Evolutionary conservation across 345 rosid genomes (phyloP).

Genomic region (Moricandia moricandioides): DNA sequence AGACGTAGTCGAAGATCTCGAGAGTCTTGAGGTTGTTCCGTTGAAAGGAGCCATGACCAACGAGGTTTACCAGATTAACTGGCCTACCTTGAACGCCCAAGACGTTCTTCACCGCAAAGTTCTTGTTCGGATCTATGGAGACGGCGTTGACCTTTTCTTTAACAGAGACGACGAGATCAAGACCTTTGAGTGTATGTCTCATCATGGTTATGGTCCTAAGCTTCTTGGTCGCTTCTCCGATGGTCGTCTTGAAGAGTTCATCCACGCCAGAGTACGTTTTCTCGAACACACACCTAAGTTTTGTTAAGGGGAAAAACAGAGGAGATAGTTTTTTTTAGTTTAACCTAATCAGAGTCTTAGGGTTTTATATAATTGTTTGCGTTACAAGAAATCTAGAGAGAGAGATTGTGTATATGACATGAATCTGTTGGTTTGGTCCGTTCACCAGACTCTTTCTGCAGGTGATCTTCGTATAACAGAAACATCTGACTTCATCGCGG

Average conservation of each 20-base stretch:
- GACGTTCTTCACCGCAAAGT: conserved; percentile 47
- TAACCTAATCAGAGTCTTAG: conserved; percentile 2
- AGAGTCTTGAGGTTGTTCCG: conserved; percentile 53
- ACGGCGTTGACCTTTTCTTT: conserved; percentile 85
- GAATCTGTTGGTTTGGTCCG: conserved; percentile 20
- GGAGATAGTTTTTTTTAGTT: not conserved
- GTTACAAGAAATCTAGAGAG: conserved; percentile 14
- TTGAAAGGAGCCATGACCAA: conserved; percentile 86
- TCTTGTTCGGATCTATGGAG: conserved; percentile 76
- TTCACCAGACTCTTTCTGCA: conserved; percentile 83
- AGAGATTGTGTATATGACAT: conserved; percentile 25
- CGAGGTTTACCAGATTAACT: conserved; percentile 70
- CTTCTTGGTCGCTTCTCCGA: conserved; percentile 78
- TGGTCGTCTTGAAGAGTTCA: conserved; percentile 93
- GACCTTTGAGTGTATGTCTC: conserved; percentile 87
- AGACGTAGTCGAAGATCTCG: conserved; percentile 56
- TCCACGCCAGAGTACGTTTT: conserved; percentile 74
- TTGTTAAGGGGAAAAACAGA: conserved; percentile 8
- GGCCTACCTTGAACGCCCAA: conserved; percentile 56
- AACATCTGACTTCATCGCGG: conserved; percentile 66
- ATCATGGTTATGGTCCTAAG: conserved; percentile 86
- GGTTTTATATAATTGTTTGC: conserved; percentile 5
- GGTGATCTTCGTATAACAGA: conserved; percentile 66
- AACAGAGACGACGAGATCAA: conserved; percentile 72
- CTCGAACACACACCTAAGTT: too few relatives aligned